Evolutionary conservation across 306 rosid genomes (phyloP), one percentile per base, ranked within the genome.

Genomic region (Arachis stenosperma): DNA sequence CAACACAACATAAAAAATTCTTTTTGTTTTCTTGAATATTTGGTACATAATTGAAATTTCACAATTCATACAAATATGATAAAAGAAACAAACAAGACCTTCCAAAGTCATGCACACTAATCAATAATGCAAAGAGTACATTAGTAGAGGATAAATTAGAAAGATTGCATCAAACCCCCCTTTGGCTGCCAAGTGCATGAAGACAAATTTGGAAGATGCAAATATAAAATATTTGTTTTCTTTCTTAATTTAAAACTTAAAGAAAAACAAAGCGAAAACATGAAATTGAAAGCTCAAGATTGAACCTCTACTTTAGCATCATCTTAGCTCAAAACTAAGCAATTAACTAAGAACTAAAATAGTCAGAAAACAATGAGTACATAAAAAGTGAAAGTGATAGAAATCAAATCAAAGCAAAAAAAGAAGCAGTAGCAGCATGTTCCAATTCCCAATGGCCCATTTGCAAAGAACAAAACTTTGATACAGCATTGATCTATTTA

Each of bases 401-500:
- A 75, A 78, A 67, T 65, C 75, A 65, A 76, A 77, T 41, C 47
- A 52, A 47, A 12, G 65, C 12, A 58, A 76, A 64, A 56, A 8
- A 22, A 22, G 27, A 65, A 77, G 40, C 37, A 67, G 33, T 47
- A 65, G 33, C 14, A 62, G 54, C 12, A 62, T 10, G 37, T 40
- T 15, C 60, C 52, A 55, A 33, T 33, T 33, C 37, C 37, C 62
- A 51, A 59, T 36, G 52, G 54, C 52, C 78, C 12, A 81, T 58
- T 65, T 52, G 40, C 71, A 75, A 71, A 58, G 36, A 4, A 11
- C 11, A 68, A 70, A 62, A 14, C 64, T 42, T 52, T 22, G 44
- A 71, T 10, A 74, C 50, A 56, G 41, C 90, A 74, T 54, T 78
- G 86, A 82, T 82, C 86, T 68, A 37, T 58, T 51, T 11, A 60